Base-by-base conservation (phyloP, 192 early-diverging fungal genomes). In the Umbelopsis sp. region DNA sequence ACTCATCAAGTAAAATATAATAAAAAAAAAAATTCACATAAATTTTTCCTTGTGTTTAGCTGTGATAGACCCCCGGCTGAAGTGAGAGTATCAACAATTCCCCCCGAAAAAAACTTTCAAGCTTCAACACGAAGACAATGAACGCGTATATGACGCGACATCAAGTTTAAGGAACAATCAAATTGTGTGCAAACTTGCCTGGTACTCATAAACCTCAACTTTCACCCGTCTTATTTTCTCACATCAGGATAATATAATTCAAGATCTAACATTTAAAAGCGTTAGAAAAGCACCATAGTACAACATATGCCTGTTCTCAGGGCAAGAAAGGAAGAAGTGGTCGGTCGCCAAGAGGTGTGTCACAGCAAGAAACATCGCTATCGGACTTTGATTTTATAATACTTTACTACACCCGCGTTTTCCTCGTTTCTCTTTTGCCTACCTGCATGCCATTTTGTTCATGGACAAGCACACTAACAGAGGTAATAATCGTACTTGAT, bases 311-410 rank as follows among this genome's bases (percentile, higher is more conserved):
- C 38, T 41, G 8, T 41, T 0, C 12, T 41, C 38, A 41, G 12
- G 38, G 38, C 38, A 21, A n/a, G 16, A 21, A 49, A 20, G 4
- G 4, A 49, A 2, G n/a, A 49, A 49, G n/a, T 14, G 34, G 31
- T 34, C 14, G 56, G 26, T 29, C 20, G 56, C 31, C 56, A 62
- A 62, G 56, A 62, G 26, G 56, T 62, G 56, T 62, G 56, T 62
- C 56, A 62, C 29, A 20, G 12, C 29, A 62, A 32, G 29, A 31
- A 12, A 62, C 20, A n/a, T 8, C 52, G 12, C 16, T 14, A 32
- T 22, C 56, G 56, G 56, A 62, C 29, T 62, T 62, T 62, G 24
- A 62, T 62, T 62, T 62, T 62, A 62, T 62, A 62, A 34, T 62
- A 62, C 56, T 9, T 34, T 12, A 14, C 56, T 62, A 62, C 56